These are phyloP conservation scores for Nematodospora valgi DNA, from an alignment of 805 yeast genomes.

Conservation along the genomic window DNA sequence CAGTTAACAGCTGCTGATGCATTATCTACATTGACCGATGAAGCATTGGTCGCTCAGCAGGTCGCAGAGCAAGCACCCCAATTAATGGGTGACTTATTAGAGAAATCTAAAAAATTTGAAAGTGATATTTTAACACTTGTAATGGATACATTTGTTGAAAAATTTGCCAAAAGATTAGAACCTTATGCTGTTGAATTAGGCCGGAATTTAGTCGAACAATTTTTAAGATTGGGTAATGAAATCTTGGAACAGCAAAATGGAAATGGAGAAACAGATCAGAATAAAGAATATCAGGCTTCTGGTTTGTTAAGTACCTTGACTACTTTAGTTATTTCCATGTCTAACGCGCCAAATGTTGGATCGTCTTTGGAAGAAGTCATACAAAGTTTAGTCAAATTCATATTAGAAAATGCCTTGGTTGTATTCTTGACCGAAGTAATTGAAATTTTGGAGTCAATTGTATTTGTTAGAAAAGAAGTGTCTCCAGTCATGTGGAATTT, in stretches of 20 bases:
- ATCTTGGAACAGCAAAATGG: conserved; percentile 23
- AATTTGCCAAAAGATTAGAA: conserved; percentile 39
- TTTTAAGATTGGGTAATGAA: conserved; percentile 66
- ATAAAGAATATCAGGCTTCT: conserved; percentile 43
- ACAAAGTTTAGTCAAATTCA: conserved; percentile 31
- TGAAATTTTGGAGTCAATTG: conserved; percentile 49
- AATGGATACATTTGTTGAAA: conserved; percentile 45
- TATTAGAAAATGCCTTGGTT: conserved; percentile 38
- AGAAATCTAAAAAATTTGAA: conserved; percentile 42
- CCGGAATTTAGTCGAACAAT: conserved; percentile 64
- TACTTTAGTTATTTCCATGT: conserved; percentile 42
- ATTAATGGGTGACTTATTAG: conserved; percentile 41
- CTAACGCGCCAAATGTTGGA: conserved; percentile 36
- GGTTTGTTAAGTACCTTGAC: conserved; percentile 41
- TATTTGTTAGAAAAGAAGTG: conserved; percentile 51
- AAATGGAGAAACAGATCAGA: conserved; percentile 27
- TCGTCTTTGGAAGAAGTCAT: conserved; percentile 30
- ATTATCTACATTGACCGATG: conserved; percentile 41
- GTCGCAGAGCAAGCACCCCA: conserved; percentile 44
- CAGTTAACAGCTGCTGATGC: conserved; percentile 53
- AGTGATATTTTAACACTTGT: conserved; percentile 42
- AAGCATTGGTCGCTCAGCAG: conserved; percentile 44
- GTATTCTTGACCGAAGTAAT: conserved; percentile 36
- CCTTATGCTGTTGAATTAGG: conserved; percentile 43
- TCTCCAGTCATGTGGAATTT: conserved; percentile 54